These are phyloP conservation scores for Aspergillus awamori DNA, from an alignment of 2,329 filamentous ascomycete genomes.

Conservation along the genomic window DNA sequence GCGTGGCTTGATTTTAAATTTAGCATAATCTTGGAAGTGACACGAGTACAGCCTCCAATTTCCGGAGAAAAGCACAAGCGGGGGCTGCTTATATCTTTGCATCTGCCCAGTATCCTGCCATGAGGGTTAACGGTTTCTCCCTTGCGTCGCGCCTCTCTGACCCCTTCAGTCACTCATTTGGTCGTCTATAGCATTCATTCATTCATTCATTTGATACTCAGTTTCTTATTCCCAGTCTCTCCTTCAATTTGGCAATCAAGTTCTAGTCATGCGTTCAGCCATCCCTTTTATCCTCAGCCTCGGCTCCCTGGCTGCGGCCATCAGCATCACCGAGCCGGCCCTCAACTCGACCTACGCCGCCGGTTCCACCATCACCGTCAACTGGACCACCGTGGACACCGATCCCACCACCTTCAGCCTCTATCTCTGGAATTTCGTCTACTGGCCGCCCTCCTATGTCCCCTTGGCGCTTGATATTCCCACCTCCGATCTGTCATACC, in stretches of 20 bases:
- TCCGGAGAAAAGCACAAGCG: too few relatives aligned
- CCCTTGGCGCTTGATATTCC: constrained; percentile 41
- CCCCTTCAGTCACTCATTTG: too few relatives aligned
- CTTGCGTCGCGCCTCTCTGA: too few relatives aligned
- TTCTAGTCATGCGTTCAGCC: constrained; percentile 12
- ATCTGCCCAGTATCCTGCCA: too few relatives aligned
- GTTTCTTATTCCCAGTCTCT: too few relatives aligned
- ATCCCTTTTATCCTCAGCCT: constrained; percentile 18
- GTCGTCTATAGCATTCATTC: too few relatives aligned
- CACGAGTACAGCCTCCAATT: too few relatives aligned
- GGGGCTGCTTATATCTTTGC: too few relatives aligned
- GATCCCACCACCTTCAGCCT: constrained; percentile 46
- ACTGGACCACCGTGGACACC: constrained; percentile 47
- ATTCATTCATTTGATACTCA: too few relatives aligned
- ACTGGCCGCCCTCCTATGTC: constrained; percentile 48
- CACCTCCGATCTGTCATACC: constrained; percentile 33
- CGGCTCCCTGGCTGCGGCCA: constrained; percentile 24
- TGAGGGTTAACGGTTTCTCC: too few relatives aligned
- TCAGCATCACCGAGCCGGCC: constrained; percentile 33
- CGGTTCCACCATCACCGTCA: constrained; percentile 38
- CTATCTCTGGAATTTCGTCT: constrained; percentile 51
- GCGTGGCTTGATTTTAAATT: too few relatives aligned
- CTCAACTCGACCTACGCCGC: constrained; percentile 43
- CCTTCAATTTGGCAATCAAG: neutral
- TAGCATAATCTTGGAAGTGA: too few relatives aligned